Percentiles rank a stretch among this genome's conserved stretches.
phyloP scores from a whole-genome alignment of 805 yeast species.

The Osmozyma mogii region DNA sequence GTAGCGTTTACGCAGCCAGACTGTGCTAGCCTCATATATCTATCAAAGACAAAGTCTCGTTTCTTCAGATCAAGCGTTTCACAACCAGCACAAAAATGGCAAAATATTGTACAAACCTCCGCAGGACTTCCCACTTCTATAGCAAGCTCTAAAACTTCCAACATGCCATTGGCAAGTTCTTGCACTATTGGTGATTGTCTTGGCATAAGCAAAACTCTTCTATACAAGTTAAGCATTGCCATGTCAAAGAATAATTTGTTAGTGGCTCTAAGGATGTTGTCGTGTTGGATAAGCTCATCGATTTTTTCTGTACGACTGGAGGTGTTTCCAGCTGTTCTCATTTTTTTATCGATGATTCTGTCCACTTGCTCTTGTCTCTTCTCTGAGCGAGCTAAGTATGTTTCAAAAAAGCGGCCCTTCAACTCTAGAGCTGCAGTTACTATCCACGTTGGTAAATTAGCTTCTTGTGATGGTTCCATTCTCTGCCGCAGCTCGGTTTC shows the following conservation, averaged over 20 bases:
- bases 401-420: slow-evolving; percentile 9
- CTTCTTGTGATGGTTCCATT: slow-evolving; percentile 11
- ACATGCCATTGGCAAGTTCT: slow-evolving; percentile 35
- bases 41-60: slow-evolving; percentile 27
- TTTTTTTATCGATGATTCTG: slow-evolving; percentile 8
- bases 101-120: slow-evolving; percentile 48
- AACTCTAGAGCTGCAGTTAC: slow-evolving; percentile 31
- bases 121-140: slow-evolving; percentile 42
- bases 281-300: slow-evolving; percentile 20
- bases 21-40: slow-evolving; percentile 35
- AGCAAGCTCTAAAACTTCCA: slow-evolving; percentile 24
- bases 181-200: slow-evolving; percentile 40
- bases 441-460: slow-evolving; percentile 15
- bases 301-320: slow-evolving; percentile 5
- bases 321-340: too few species aligned
- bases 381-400: slow-evolving; percentile 10
- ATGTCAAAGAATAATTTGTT: slow-evolving; percentile 46
- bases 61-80: slow-evolving; percentile 36
- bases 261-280: slow-evolving; percentile 35
- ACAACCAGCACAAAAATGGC: slow-evolving; percentile 52
- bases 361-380: slow-evolving; percentile 8
- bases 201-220: slow-evolving; percentile 46
- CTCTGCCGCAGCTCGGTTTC: slow-evolving; percentile 16
- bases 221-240: slow-evolving; percentile 48
- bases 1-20: slow-evolving; percentile 37